Conservation (phyloP, 2,329 filamentous ascomycete genomes). For the Botryotinia convoluta region DNA sequence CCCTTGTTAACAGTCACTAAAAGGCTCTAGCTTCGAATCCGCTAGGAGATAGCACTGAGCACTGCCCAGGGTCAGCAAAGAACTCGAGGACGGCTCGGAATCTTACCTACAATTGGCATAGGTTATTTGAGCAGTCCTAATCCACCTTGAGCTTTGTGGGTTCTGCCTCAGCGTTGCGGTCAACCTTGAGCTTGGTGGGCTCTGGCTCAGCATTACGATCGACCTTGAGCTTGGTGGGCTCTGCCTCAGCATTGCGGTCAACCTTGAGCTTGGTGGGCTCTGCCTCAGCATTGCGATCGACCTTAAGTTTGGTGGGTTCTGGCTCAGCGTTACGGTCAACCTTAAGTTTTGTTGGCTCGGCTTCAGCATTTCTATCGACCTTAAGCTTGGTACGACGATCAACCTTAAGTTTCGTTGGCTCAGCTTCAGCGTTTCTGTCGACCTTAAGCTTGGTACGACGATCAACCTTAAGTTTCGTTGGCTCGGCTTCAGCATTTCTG, state of each 20-base stretch:
- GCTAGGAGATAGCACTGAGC: neutral
- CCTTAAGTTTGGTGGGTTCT: neutral
- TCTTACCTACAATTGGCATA: neutral
- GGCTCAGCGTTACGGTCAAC: too few relatives aligned
- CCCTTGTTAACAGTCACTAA: neutral
- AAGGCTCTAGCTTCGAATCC: neutral
- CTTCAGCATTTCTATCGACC: too few relatives aligned
- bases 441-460: neutral
- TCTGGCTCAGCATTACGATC: too few relatives aligned
- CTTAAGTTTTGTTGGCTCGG: too few relatives aligned
- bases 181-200: too few relatives aligned
- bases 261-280: neutral
- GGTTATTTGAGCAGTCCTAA: neutral
- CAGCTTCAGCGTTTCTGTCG: neutral
- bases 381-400: neutral
- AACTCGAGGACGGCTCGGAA: neutral
- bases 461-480: neutral
- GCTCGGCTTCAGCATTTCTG: accelerated
- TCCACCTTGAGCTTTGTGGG: neutral
- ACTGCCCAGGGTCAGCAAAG: neutral
- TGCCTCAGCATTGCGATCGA: neutral
- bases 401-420: neutral
- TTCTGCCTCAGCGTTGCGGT: too few relatives aligned
- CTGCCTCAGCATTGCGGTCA: neutral
- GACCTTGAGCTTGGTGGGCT: too few relatives aligned